Evolutionary conservation across 2,329 filamentous ascomycete species (phyloP).

Genomic region (Fonsecaea nubica): DNA sequence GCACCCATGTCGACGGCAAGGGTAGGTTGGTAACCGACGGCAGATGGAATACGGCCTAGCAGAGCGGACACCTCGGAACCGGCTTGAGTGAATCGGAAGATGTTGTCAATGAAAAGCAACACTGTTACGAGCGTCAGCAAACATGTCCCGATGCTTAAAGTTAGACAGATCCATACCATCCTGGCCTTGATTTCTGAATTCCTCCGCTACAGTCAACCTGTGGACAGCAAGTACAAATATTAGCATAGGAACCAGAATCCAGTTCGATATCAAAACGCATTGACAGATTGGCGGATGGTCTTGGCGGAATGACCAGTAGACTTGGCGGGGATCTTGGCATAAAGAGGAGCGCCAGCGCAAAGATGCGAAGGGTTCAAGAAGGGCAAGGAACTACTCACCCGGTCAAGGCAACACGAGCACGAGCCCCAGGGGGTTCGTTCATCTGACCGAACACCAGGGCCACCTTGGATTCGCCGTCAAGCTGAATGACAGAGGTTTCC

Average conservation of each 20-base stretch:
- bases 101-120: conserved; percentile 99
- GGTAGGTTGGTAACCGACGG: conserved; percentile 99
- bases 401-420: conserved; percentile 99
- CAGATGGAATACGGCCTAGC: conserved; percentile 99
- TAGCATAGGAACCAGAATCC: conserved; percentile 10
- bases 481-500: conserved; percentile 99
- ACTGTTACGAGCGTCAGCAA: conserved; percentile 58
- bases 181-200: conserved; percentile 85
- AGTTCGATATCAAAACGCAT: not conserved
- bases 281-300: not conserved
- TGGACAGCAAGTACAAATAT: not conserved
- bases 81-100: conserved; percentile 99
- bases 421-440: conserved; percentile 99
- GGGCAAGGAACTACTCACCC: conserved; percentile 58
- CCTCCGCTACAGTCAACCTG: conserved; percentile 71
- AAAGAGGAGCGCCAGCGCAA: not conserved
- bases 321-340: no score
- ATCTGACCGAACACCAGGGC: conserved; percentile 99
- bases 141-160: conserved; percentile 1
- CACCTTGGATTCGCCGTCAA: conserved; percentile 99
- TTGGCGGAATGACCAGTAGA: conserved; percentile 4
- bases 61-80: conserved; percentile 99
- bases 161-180: conserved; percentile 66
- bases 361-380: conserved; percentile 11
- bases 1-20: conserved; percentile 98